phyloP scores from a whole-genome alignment of 345 rosid genomes.

The Clarkia xantiana region DNA sequence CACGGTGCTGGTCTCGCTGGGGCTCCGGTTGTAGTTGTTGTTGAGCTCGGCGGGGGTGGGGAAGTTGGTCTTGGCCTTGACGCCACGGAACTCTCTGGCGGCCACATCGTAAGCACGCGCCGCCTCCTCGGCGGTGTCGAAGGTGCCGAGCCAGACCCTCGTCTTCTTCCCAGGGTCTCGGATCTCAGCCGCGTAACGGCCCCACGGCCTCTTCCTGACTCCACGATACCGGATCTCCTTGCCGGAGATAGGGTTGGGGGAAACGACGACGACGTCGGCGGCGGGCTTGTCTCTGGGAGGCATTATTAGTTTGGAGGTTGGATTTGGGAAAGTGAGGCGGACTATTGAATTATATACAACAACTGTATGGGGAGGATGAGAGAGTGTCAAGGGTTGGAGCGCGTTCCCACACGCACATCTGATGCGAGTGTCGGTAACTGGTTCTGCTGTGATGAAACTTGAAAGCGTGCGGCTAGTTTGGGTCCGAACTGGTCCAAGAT shows the following conservation, averaged over 20 bases:
- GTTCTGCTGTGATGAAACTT: background rate
- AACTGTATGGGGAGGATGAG: background rate
- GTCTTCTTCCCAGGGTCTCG: conserved; percentile 20
- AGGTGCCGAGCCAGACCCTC: conserved; percentile 20
- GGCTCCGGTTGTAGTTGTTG: conserved; percentile 8
- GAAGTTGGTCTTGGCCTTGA: conserved; percentile 19
- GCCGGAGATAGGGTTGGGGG: conserved; percentile 1
- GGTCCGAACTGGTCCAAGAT: conserved; percentile 2
- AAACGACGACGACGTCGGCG: conserved; percentile 2
- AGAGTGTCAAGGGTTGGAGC: conserved; percentile 3
- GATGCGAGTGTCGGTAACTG: background rate
- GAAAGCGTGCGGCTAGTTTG: conserved; percentile 5
- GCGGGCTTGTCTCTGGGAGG: conserved; percentile 7
- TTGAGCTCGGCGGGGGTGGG: conserved; percentile 11
- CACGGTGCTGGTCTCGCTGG: conserved; percentile 18
- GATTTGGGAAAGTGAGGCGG: background rate
- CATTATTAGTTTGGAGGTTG: conserved; percentile 7
- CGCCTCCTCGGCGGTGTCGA: conserved; percentile 17
- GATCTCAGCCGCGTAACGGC: conserved; percentile 21
- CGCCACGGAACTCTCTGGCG: conserved; percentile 16
- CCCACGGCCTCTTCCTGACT: conserved; percentile 19
- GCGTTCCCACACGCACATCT: background rate
- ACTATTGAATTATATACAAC: background rate
- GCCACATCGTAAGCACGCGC: conserved; percentile 16
- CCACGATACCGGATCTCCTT: conserved; percentile 17